Conservation (phyloP, 1,284 basidiomycete species). For the Polyporus tsugae region DNA sequence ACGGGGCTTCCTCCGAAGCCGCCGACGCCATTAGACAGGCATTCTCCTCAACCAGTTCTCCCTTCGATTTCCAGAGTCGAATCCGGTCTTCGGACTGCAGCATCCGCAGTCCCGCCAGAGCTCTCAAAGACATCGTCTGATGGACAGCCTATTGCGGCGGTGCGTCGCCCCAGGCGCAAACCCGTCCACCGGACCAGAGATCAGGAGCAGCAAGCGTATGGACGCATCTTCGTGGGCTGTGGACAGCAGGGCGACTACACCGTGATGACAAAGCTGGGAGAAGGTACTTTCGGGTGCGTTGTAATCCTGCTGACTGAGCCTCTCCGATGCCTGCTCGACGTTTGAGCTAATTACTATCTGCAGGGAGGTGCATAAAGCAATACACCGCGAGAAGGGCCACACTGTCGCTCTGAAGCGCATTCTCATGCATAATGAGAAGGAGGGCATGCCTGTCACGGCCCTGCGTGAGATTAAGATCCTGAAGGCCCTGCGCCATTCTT, state of each 20-base stretch:
- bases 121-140: slow-evolving; percentile 12
- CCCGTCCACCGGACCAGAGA: slow-evolving; percentile 62
- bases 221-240: slow-evolving; percentile 78
- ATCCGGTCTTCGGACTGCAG: slow-evolving; percentile 19
- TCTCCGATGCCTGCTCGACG: not conserved
- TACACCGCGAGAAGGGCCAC: slow-evolving; percentile 66
- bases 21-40: slow-evolving; percentile 46
- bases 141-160: slow-evolving; percentile 11
- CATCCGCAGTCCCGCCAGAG: slow-evolving; percentile 20
- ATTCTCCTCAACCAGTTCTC: slow-evolving; percentile 53
- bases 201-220: slow-evolving; percentile 73
- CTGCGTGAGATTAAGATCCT: slow-evolving; percentile 98
- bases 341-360: slow-evolving; percentile 9
- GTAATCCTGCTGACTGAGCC: slow-evolving; percentile 29
- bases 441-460: slow-evolving; percentile 96
- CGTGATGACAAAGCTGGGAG: slow-evolving; percentile 86
- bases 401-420: slow-evolving; percentile 94
- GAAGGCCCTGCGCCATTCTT: slow-evolving; percentile 87
- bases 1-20: slow-evolving; percentile 38
- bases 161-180: slow-evolving; percentile 36
- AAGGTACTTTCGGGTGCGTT: slow-evolving; percentile 92
- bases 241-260: slow-evolving; percentile 84
- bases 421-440: slow-evolving; percentile 95
- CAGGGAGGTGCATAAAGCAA: slow-evolving; percentile 91
- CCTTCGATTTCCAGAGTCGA: slow-evolving; percentile 26